phyloP scores from a whole-genome alignment of 495 filamentous ascomycete genomes.

The Echria macrotheca region DNA sequence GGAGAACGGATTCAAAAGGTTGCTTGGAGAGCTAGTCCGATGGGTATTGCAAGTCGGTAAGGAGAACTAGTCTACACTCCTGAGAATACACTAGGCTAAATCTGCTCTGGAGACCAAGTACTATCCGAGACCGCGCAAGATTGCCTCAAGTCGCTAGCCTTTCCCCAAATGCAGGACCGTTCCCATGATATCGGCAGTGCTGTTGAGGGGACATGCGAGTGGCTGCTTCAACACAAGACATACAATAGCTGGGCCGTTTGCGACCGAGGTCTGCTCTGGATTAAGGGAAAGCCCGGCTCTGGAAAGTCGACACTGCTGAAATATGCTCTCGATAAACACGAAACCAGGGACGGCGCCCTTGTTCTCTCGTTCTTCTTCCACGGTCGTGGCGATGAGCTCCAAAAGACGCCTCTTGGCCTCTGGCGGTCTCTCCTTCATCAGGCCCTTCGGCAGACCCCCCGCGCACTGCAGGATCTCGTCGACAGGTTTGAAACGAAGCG shows the following conservation, averaged over 20 bases:
- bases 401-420: conserved; percentile 29
- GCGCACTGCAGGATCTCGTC: conserved; percentile 16
- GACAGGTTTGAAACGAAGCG: conserved; percentile 11
- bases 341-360: conserved; percentile 10
- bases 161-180: conserved; percentile 1
- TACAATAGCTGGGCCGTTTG: background rate
- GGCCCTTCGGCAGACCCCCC: conserved; percentile 18
- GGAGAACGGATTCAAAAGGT: conserved; percentile 32
- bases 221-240: background rate
- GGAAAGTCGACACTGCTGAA: conserved; percentile 8
- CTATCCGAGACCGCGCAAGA: conserved; percentile 7
- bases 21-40: conserved; percentile 22
- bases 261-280: conserved; percentile 1
- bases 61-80: conserved; percentile 8
- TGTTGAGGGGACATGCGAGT: background rate
- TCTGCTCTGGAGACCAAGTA: conserved; percentile 5
- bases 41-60: conserved; percentile 11
- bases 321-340: conserved; percentile 4
- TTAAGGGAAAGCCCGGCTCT: conserved; percentile 4
- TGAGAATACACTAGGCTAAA: conserved; percentile 8
- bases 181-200: background rate
- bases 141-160: conserved; percentile 16
- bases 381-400: conserved; percentile 27
- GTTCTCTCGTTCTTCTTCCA: conserved; percentile 35
- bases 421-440: conserved; percentile 35